A percentile compares a stretch with the other conserved stretches of the same genome.
Conservation (phyloP, 1,284 basidiomycete genomes). For the Phlebopus sp. region DNA sequence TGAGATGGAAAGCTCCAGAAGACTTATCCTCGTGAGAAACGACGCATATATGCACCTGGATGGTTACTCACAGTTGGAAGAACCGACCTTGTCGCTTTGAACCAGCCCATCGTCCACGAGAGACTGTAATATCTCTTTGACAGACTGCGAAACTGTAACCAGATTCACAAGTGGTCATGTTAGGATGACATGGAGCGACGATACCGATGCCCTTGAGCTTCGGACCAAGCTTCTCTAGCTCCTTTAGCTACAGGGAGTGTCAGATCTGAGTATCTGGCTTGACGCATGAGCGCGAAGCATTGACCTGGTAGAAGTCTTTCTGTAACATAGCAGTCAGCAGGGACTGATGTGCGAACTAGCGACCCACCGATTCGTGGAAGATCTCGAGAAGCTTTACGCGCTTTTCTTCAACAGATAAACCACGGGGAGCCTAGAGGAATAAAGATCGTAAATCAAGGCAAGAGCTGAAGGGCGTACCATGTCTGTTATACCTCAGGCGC, state of each 20-base stretch:
- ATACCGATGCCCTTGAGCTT: conserved; percentile 87
- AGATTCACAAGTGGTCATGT: not conserved
- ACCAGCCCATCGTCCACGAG: conserved; percentile 83
- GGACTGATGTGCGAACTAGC: not conserved
- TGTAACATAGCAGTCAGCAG: conserved; percentile 31
- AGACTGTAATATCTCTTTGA: conserved; percentile 85
- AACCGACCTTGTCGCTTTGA: conserved; percentile 84
- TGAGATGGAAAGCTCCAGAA: conserved; percentile 93
- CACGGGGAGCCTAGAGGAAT: conserved; percentile 63
- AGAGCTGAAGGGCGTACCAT: conserved; percentile 22
- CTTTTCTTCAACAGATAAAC: conserved; percentile 79
- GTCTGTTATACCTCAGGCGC: not conserved
- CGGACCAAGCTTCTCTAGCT: conserved; percentile 80
- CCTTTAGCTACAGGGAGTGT: conserved; percentile 61
- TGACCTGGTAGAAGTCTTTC: conserved; percentile 83
- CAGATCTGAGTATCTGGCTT: not conserved
- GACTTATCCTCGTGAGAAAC: conserved; percentile 47
- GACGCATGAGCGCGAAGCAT: no score
- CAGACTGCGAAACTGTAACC: conserved; percentile 71
- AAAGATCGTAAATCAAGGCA: not conserved
- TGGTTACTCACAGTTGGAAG: conserved; percentile 75
- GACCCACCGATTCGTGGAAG: conserved; percentile 80
- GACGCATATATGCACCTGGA: conserved; percentile 30
- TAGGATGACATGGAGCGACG: conserved; percentile 8
- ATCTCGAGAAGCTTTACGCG: conserved; percentile 79